A percentile compares a stretch with the other conserved stretches of the same genome.
Conservation (phyloP, 192 early-diverging fungal species). For the Entomortierella chlamydospora region DNA sequence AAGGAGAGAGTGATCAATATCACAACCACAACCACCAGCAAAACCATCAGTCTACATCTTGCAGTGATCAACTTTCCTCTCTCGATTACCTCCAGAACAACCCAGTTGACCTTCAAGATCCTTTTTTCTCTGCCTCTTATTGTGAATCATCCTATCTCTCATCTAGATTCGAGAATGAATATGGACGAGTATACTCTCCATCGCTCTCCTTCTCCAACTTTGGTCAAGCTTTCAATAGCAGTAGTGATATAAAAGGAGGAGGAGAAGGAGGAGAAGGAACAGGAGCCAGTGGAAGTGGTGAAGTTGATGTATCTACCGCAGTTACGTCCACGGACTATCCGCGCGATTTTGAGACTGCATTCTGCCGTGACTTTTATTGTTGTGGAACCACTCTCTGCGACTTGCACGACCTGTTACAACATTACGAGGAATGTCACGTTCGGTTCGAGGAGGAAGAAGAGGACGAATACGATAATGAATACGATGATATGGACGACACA, state of each 20-base stretch:
- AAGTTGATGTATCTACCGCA: neutral
- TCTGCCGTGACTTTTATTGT: slow-evolving; percentile 95
- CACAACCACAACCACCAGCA: neutral
- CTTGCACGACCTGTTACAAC: slow-evolving; percentile 93
- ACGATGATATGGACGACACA: neutral
- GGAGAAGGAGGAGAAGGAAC: neutral
- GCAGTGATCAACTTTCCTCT: neutral
- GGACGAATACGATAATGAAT: slow-evolving; percentile 6
- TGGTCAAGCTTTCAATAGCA: neutral
- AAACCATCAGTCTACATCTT: neutral
- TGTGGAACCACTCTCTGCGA: slow-evolving; percentile 89
- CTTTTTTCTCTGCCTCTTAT: neutral
- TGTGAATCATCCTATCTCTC: neutral
- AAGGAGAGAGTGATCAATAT: neutral
- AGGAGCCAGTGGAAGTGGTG: neutral
- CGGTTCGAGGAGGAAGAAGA: slow-evolving; percentile 86
- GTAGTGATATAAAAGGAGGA: neutral
- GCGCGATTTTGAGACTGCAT: slow-evolving; percentile 86
- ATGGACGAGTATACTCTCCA: slow-evolving; percentile 3
- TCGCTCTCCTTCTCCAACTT: neutral
- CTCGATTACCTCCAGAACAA: neutral
- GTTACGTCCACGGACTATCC: slow-evolving; percentile 19
- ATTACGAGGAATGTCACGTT: slow-evolving; percentile 96
- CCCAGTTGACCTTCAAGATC: slow-evolving; percentile 9
- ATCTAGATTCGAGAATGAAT: slow-evolving; percentile 11